Base-by-base conservation (phyloP, 257 asterid genomes). In the Solanum ahanhuiri region DNA sequence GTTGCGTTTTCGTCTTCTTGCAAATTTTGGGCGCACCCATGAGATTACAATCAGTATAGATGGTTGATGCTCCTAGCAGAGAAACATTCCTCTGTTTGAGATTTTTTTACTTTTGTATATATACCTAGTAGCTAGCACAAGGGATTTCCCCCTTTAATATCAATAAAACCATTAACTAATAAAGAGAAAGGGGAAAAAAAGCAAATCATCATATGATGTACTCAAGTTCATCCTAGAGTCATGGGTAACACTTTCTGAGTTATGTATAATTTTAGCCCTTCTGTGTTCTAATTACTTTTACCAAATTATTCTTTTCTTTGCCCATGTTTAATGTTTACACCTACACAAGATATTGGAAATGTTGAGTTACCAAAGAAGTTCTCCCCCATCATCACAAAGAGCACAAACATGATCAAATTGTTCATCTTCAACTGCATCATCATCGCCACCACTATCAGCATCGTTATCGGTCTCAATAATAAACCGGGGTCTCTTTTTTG, bases 351-450 rank as follows among this genome's bases (percentile, higher is more conserved):
- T 79, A 85, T 54, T 70, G 70, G 63, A 57, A 88, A 82, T 66
- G 9, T 30, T 82, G 83, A 87, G 84, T 85, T 94, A 94, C 96
- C 94, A 87, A 84, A 93, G 87, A 85, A 94, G 12, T 51, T 92
- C 90, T 12, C 98, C 98, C 84, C 98, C 98, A 88, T 94, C 93
- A 81, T 94, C 98, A 89, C 98, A 94, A 30, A 85, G 86, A 22
- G 93, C 93, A 88, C 98, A 93, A 41, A 93, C 95, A 71, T 90
- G 87, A 83, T 90, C 94, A 88, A 90, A 91, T 84, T 89, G 70
- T 70, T 87, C 89, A 45, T 88, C 91, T 30, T 66, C 90, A 70
- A 90, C 91, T 82, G 73, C 81, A 34, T 67, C 90, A 85, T 83
- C 89, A 83, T 88, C 31, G 75, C 63, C 88, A 60, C 71, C 90